Conservation (phyloP, 306 rosid species). For the Amphicarpaea edgeworthii region DNA sequence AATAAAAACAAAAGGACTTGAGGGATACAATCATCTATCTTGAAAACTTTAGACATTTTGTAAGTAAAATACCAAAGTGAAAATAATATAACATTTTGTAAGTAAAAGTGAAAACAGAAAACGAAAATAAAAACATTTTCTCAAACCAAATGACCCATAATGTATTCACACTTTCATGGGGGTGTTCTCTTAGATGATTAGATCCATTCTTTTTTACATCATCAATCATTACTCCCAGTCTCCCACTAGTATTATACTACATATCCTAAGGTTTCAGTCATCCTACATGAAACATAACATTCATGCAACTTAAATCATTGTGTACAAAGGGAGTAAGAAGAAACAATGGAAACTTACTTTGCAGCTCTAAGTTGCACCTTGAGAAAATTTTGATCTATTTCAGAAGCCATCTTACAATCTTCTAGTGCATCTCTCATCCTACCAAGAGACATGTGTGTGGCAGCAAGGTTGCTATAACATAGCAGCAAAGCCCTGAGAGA, state of each 20-base stretch:
- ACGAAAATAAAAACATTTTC: background rate
- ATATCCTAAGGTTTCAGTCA: conserved; percentile 16
- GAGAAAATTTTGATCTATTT: conserved; percentile 83
- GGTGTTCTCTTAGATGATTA: background rate
- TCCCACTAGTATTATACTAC: conserved; percentile 27
- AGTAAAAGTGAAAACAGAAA: background rate
- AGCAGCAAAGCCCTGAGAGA: conserved; percentile 90
- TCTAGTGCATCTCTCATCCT: conserved; percentile 84
- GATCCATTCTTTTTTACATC: conserved; percentile 8
- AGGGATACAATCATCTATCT: conserved; percentile 38
- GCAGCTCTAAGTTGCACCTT: conserved; percentile 96
- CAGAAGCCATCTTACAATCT: conserved; percentile 84
- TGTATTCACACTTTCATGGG: background rate
- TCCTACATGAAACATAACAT: conserved; percentile 33
- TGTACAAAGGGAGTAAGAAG: conserved; percentile 1
- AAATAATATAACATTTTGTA: background rate
- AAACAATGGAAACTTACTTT: conserved; percentile 69
- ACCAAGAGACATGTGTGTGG: conserved; percentile 94
- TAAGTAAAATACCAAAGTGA: background rate
- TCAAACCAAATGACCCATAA: background rate
- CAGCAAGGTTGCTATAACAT: conserved; percentile 98
- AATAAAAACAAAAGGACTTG: conserved; percentile 42
- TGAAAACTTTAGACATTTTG: background rate
- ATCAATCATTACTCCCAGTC: conserved; percentile 14
- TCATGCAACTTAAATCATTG: conserved; percentile 43